A percentile compares a stretch with the other conserved stretches of the same genome.
Evolutionary conservation across 2,329 filamentous ascomycete genomes (phyloP).

Genomic region (Stagonosporopsis vannaccii): DNA sequence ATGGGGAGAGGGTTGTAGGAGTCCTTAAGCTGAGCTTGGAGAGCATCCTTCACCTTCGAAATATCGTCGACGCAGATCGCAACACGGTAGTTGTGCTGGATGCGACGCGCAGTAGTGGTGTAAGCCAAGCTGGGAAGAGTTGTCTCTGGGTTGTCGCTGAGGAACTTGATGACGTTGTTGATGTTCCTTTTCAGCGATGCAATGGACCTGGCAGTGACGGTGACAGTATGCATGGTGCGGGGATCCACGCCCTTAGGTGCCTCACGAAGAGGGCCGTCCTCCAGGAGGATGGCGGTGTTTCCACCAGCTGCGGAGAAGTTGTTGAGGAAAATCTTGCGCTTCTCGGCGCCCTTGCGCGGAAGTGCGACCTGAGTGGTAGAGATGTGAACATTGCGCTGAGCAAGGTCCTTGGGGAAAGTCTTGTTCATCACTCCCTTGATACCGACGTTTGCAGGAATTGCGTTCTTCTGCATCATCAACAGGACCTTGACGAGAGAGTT

Average conservation of each 20-base stretch:
- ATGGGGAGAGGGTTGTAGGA: constrained; percentile 61
- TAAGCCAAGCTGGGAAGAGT: constrained; percentile 60
- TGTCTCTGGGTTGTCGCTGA: constrained; percentile 55
- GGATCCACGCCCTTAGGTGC: constrained; percentile 54
- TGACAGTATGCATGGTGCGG: constrained; percentile 56
- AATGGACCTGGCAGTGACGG: constrained; percentile 60
- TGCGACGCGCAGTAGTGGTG: constrained; percentile 61
- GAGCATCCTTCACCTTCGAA: constrained; percentile 54
- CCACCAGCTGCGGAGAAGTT: constrained; percentile 63
- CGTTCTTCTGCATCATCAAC: constrained; percentile 62
- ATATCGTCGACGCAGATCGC: constrained; percentile 58
- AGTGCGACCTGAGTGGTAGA: constrained; percentile 55
- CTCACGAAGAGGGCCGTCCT: constrained; percentile 57
- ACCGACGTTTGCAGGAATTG: constrained; percentile 62
- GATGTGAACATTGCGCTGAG: constrained; percentile 62
- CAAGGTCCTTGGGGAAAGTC: constrained; percentile 61
- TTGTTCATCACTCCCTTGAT: constrained; percentile 65
- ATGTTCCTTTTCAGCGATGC: constrained; percentile 61
- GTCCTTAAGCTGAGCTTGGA: constrained; percentile 58
- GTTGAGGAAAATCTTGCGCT: constrained; percentile 60
- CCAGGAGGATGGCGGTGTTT: constrained; percentile 61
- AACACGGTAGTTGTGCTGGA: constrained; percentile 62
- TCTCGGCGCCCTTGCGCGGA: constrained; percentile 57
- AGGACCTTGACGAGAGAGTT: constrained; percentile 62
- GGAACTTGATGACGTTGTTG: constrained; percentile 55